phyloP scores from a whole-genome alignment of 331 rosid species.

The Malus hybrid region DNA sequence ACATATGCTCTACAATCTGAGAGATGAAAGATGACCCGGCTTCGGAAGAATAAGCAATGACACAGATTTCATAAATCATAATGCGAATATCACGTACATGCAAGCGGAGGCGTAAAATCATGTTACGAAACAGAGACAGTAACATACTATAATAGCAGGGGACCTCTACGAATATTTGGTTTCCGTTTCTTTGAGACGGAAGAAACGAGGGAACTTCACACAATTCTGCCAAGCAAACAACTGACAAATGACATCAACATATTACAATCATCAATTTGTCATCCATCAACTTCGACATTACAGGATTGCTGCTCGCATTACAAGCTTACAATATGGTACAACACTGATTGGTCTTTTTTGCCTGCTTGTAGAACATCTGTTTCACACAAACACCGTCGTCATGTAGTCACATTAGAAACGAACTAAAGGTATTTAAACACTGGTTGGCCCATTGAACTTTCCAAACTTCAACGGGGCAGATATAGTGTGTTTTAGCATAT shows the following conservation, averaged over 20 bases:
- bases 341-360: slow-evolving; percentile 80
- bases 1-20: neutral
- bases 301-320: slow-evolving; percentile 9
- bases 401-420: slow-evolving; percentile 9
- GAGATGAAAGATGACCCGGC: neutral
- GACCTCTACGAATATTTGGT: slow-evolving; percentile 18
- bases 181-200: slow-evolving; percentile 25
- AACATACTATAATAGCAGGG: neutral
- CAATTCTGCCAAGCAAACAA: slow-evolving; percentile 42
- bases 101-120: neutral
- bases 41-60: slow-evolving; percentile 5
- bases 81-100: slow-evolving; percentile 23
- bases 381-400: slow-evolving; percentile 24
- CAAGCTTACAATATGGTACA: slow-evolving; percentile 64
- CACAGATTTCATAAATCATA: neutral
- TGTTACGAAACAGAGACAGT: slow-evolving; percentile 16
- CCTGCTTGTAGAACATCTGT: slow-evolving; percentile 99
- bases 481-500: neutral
- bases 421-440: neutral
- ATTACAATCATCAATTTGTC: slow-evolving; percentile 33
- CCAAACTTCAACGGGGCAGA: neutral
- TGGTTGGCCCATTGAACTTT: neutral
- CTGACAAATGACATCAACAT: slow-evolving; percentile 36
- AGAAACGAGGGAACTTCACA: slow-evolving; percentile 25
- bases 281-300: slow-evolving; percentile 32